phyloP scores from a whole-genome alignment of 176 grass and related monocot genomes.

The Saccharum spontaneum region DNA sequence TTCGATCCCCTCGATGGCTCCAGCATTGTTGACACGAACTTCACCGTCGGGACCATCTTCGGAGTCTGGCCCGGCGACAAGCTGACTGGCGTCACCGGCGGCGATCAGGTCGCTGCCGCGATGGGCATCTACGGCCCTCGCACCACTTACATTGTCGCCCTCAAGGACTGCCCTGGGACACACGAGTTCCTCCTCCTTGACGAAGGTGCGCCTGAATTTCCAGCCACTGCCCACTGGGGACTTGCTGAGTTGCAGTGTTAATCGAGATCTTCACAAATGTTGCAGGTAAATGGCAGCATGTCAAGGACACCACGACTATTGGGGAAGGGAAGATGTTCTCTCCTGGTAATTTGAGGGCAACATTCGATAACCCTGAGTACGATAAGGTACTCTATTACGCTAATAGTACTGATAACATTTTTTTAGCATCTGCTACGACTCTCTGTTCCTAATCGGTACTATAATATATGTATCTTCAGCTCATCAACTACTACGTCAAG shows the following conservation, averaged over 20 bases:
- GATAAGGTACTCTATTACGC: slow-evolving; percentile 46
- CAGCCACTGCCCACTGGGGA: neutral
- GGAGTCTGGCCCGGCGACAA: slow-evolving; percentile 97
- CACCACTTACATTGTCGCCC: slow-evolving; percentile 80
- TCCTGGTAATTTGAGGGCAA: slow-evolving; percentile 89
- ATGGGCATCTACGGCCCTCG: slow-evolving; percentile 99
- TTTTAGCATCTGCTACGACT: neutral
- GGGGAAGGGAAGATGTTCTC: slow-evolving; percentile 98
- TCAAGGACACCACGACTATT: slow-evolving; percentile 88
- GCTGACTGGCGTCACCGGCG: slow-evolving; percentile 78
- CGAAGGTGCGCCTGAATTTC: slow-evolving; percentile 42
- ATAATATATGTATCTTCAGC: slow-evolving; percentile 36
- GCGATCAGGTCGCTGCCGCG: slow-evolving; percentile 76
- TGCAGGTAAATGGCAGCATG: slow-evolving; percentile 98
- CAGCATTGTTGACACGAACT: slow-evolving; percentile 97
- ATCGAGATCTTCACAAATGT: neutral
- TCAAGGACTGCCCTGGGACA: slow-evolving; percentile 89
- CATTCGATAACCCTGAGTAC: slow-evolving; percentile 89
- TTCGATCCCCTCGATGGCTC: slow-evolving; percentile 96
- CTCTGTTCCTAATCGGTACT: neutral
- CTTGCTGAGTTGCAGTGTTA: neutral
- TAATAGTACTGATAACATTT: neutral
- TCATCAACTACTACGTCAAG: slow-evolving; percentile 93
- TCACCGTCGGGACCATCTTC: slow-evolving; percentile 97
- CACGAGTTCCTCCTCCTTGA: slow-evolving; percentile 97